Conservation (phyloP, 352 stramenopile species). For the Blastocystis sp. region DNA sequence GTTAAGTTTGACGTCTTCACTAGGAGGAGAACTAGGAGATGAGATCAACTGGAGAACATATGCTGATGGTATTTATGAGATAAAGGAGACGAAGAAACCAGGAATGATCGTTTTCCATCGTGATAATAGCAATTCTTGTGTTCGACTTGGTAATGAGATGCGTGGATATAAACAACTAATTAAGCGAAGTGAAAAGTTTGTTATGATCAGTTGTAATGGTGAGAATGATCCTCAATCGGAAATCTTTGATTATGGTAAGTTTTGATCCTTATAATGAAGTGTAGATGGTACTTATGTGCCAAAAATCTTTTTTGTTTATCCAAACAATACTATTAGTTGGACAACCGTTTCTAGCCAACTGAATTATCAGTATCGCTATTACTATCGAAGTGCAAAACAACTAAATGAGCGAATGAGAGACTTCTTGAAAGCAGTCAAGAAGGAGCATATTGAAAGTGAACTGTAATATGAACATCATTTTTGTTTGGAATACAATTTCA, state of each 20-base stretch:
- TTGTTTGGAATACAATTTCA: background rate
- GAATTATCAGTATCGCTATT: constrained; percentile 38
- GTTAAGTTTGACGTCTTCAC: background rate
- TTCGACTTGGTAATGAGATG: background rate
- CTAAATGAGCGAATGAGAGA: background rate
- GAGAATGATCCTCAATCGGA: background rate
- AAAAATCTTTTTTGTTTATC: constrained; percentile 24
- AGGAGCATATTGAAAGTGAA: constrained; percentile 7
- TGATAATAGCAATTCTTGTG: background rate
- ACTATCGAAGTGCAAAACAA: constrained; percentile 28
- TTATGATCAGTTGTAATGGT: constrained; percentile 52
- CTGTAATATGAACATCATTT: background rate
- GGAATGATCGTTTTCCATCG: constrained; percentile 50
- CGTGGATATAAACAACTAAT: background rate
- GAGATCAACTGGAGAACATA: constrained; percentile 12
- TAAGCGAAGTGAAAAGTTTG: background rate
- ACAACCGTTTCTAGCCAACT: background rate
- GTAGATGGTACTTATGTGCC: constrained; percentile 37
- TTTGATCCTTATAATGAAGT: background rate
- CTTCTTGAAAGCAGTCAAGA: background rate
- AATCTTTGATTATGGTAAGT: background rate
- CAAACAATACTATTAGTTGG: constrained; percentile 14
- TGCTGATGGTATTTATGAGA: background rate
- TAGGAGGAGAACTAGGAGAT: background rate
- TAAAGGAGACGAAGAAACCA: background rate